Evolutionary conservation across 2,329 filamentous ascomycete genomes (phyloP).

Genomic region (Fusarium anguioides): DNA sequence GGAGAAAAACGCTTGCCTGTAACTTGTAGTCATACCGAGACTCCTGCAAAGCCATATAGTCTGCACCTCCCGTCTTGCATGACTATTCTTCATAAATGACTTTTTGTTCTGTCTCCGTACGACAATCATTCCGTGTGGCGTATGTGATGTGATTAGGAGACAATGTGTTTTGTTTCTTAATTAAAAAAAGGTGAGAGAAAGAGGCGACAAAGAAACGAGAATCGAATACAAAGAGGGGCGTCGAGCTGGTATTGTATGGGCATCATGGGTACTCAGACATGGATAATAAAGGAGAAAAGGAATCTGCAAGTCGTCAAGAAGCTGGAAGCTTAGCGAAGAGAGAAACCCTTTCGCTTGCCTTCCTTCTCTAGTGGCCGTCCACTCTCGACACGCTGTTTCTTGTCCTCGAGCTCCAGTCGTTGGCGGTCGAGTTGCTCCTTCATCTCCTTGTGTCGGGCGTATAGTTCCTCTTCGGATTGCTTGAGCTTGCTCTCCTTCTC

Average conservation of each 20-base stretch:
- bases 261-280: conserved; percentile 69
- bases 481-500: conserved; percentile 99
- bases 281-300: conserved; percentile 58
- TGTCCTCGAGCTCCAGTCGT: conserved; percentile 94
- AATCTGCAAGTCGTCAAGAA: conserved; percentile 39
- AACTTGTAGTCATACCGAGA: conserved; percentile 32
- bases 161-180: conserved; percentile 50
- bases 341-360: conserved; percentile 99
- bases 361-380: conserved; percentile 97
- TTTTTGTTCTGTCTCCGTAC: conserved; percentile 48
- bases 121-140: conserved; percentile 50
- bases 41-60: conserved; percentile 45
- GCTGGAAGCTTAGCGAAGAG: conserved; percentile 78
- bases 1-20: conserved; percentile 27
- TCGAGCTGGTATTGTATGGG: conserved; percentile 69
- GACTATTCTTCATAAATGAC: conserved; percentile 53
- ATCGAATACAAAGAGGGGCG: conserved; percentile 63
- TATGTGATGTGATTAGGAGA: conserved; percentile 51
- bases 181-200: conserved; percentile 55
- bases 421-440: conserved; percentile 99
- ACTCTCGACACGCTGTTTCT: conserved; percentile 95
- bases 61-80: conserved; percentile 49
- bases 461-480: conserved; percentile 98
- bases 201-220: conserved; percentile 53
- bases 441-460: conserved; percentile 98